Base-by-base conservation (phyloP, 1,284 basidiomycete species). In the Irpex rosettiformis region DNA sequence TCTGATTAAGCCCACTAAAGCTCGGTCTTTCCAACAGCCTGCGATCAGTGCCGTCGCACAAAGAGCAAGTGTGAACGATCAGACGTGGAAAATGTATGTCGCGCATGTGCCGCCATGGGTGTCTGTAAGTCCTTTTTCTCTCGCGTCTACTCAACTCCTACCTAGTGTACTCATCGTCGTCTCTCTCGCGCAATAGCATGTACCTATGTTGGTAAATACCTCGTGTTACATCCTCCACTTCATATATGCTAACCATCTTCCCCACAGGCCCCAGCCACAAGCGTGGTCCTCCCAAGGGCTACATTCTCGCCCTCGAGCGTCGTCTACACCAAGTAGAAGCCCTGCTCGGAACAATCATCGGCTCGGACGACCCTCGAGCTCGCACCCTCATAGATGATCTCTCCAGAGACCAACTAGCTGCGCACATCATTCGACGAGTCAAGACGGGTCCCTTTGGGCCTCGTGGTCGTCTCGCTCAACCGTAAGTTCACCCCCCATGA, bases 241-340 rank as follows among this genome's bases (percentile, higher is more conserved):
- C 11, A 22, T 21, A 45, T 33, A 13, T 51, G 18, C 49, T 11
- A 7, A 40, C 11, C 40, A 22, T 40, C n/a, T 16, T 5, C 33
- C 33, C n/a, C 55, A 67, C 66, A 40, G 33, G 67, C 49, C 70
- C 70, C 16, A 69, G 65, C 48, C 70, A 69, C 58, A 71, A 71
- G 55, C 59, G 70, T 42, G 70, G 70, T 25, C 70, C 70, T 1
- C 70, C 70, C 8, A 71, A 71, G 52, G 70, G 70, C 52, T 72
- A 72, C 58, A 70, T 71, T 52, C 65, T 68, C 27, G 66, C 69
- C n/a, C 64, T 71, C 18, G 68, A 70, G 54, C 67, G 70, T 11
- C 67, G 70, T 10, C 60, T 71, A 25, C 69, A 72, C 54, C 69
- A 71, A 52, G 70, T 70, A 3, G 70, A 72, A 54, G 70, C 69